Evolutionary conservation across 1,284 basidiomycete genomes (phyloP), one percentile per base, ranked within the genome.

Genomic region (Rhodotorula glutinis): DNA sequence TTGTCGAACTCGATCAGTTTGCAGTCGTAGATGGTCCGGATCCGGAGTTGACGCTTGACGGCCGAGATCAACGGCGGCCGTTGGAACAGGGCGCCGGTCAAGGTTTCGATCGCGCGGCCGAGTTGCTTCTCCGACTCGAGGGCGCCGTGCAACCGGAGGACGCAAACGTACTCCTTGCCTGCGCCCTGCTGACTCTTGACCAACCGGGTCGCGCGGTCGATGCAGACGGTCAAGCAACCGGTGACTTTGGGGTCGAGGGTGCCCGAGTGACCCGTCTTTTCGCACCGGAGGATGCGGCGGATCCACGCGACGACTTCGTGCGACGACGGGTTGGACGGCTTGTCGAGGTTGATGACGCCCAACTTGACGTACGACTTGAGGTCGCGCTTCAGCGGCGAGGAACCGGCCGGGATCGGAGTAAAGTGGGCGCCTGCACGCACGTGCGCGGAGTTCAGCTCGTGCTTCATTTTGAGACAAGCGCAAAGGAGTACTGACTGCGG

Each of bases 281-380:
- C 95, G 44, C 91, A 91, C 38, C 95, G 88, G 60, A 99, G 81
- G 74, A 99, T 99, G 38, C 96, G 87, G 75, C 95, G 86, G 72
- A 99, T 82, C 96, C 96, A 99, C 23, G 96, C 96, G 72, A 99
- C 96, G 64, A 99, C 96, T 84, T 99, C 96, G 82, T 99, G 96
- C n/a, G 95, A 98, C 8, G 96, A 98, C 13, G 96, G 96, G 82
- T 98, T 99, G 57, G 95, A 98, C 33, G 96, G 96, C 80, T 99
- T 99, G 85, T 99, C 96, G 74, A 98, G 85, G 83, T 98, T 98
- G 80, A 99, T 98, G 66, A 97, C 92, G 75, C 96, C 96, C 70
- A 93, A 92, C 88, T 93, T 93, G 80, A 98, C 86, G 81, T 98
- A 98, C 66, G 86, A 84, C 33, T 84, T 82, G 64, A 98, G 88